A percentile compares a stretch with the other conserved stretches of the same genome.
Evolutionary conservation across 2,329 filamentous ascomycete species (phyloP).

Genomic region (Ophiostoma australiae): DNA sequence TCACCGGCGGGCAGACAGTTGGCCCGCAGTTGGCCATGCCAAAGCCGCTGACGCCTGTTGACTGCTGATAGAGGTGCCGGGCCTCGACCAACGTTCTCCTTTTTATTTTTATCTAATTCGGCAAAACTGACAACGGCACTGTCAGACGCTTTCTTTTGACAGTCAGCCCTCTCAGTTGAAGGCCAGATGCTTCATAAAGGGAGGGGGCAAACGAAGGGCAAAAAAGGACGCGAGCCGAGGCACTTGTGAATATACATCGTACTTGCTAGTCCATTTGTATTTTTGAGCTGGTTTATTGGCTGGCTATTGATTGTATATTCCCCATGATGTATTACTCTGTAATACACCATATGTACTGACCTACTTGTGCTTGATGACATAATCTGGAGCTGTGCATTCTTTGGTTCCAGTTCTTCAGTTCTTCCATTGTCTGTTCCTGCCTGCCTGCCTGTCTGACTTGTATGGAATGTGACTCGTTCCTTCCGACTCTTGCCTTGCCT

Average conservation of each 20-base stretch:
- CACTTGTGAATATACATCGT: not conserved
- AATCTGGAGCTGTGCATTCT: not conserved
- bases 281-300: not conserved
- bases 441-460: not conserved
- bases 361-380: not conserved
- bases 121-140: constrained; percentile 2
- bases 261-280: no score
- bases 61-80: not conserved
- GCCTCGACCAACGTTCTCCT: no score
- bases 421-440: not conserved
- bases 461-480: constrained; percentile 4
- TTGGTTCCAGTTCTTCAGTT: not conserved
- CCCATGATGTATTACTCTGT: not conserved
- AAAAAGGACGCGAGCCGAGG: not conserved
- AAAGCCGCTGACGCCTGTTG: not conserved
- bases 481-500: not conserved
- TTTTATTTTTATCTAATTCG: not conserved
- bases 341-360: no score
- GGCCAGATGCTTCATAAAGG: not conserved
- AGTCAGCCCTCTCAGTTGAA: not conserved
- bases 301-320: not conserved
- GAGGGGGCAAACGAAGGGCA: not conserved
- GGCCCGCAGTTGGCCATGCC: constrained; percentile 5
- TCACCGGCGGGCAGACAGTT: constrained; percentile 18
- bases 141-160: constrained; percentile 2